Conservation (phyloP, 257 asterid genomes). For the Nicotiana benthamiana region DNA sequence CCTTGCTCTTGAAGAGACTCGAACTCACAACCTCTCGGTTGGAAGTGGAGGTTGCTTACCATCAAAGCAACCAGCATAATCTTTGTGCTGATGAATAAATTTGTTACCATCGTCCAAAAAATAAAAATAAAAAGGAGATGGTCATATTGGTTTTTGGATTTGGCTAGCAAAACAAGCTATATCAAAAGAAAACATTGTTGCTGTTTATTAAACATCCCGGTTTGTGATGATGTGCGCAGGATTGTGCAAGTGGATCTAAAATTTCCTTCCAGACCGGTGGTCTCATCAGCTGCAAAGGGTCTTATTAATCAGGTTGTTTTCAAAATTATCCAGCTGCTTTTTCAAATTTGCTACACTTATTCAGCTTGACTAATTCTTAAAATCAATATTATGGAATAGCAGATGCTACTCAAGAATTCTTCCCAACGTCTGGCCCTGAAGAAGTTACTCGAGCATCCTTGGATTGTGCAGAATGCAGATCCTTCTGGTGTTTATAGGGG, state of each 20-base stretch:
- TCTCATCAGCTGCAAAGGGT: conserved; percentile 89
- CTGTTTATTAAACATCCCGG: not conserved
- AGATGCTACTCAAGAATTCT: conserved; percentile 95
- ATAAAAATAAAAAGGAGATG: not conserved
- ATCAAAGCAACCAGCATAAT: too few species aligned
- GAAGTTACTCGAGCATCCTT: conserved; percentile 88
- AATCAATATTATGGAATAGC: not conserved
- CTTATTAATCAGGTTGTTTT: conserved; percentile 64
- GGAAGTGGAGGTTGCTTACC: too few species aligned
- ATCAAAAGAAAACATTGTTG: not conserved
- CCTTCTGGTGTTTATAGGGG: conserved; percentile 77
- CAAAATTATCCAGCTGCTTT: not conserved
- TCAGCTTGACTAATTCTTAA: not conserved
- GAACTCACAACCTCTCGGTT: too few species aligned
- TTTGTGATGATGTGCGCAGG: conserved; percentile 30
- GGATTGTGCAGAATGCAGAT: conserved; percentile 91
- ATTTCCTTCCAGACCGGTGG: conserved; percentile 77
- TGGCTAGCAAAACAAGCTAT: not conserved
- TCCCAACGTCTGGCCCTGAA: conserved; percentile 71
- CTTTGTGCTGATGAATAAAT: too few species aligned
- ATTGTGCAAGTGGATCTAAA: conserved; percentile 89
- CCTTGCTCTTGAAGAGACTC: too few species aligned
- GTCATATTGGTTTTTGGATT: not conserved
- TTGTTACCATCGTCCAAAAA: too few species aligned
- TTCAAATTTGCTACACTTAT: not conserved